Evolutionary conservation across 164 flowering plant genomes (phyloP).

Genomic region (Liquidambar formosana): DNA sequence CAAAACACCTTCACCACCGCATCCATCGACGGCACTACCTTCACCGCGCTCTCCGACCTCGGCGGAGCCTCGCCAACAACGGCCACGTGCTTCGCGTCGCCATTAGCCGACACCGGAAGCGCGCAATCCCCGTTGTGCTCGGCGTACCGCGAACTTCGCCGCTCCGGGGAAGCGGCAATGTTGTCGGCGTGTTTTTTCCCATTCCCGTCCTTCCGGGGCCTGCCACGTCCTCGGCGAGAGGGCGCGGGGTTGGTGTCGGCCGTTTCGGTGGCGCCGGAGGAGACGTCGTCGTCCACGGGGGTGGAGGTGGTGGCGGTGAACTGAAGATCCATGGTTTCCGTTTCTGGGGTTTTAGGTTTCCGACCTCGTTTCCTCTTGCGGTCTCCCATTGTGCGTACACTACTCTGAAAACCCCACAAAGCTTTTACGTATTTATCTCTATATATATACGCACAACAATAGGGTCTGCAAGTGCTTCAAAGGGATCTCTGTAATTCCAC

Average conservation of each 20-base stretch:
- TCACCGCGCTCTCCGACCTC: conserved; percentile 26
- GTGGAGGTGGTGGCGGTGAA: conserved; percentile 10
- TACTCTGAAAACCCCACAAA: neutral
- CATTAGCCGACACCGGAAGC: neutral
- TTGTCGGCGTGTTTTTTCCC: neutral
- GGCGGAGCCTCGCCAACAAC: conserved; percentile 2
- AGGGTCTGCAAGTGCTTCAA: too few species aligned
- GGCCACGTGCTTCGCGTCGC: conserved; percentile 5
- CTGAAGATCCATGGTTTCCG: conserved; percentile 15
- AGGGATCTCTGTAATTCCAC: neutral
- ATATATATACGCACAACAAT: too few species aligned
- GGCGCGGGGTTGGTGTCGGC: neutral
- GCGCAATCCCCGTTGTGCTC: conserved; percentile 2
- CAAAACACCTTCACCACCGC: conserved; percentile 82
- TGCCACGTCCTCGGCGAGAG: conserved; percentile 24
- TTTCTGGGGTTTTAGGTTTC: conserved; percentile 11
- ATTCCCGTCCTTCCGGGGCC: conserved; percentile 27
- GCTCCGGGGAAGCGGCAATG: conserved; percentile 9
- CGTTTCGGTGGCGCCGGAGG: neutral
- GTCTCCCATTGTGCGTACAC: neutral
- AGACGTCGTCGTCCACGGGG: conserved; percentile 7
- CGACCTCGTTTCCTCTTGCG: conserved; percentile 15
- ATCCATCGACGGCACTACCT: conserved; percentile 64
- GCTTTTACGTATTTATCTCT: neutral
- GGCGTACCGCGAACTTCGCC: conserved; percentile 12